These are phyloP conservation scores for Cyclotella distinguenda DNA, from an alignment of 108 stramenopile genomes.

Conservation along the genomic window DNA sequence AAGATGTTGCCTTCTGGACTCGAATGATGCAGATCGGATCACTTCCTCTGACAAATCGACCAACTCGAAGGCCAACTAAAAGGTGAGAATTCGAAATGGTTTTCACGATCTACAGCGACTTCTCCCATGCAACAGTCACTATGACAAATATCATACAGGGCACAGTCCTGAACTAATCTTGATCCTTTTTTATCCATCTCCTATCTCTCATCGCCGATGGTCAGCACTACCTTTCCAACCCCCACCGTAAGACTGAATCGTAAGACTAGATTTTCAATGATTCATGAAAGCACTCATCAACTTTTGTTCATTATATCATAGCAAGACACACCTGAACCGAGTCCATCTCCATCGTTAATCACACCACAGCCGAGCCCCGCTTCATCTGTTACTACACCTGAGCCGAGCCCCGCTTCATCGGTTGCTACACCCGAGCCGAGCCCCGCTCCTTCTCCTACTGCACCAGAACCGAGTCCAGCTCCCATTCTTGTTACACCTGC, in stretches of 20 bases:
- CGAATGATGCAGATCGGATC: slow-evolving; percentile 21
- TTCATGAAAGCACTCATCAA: too few relatives aligned
- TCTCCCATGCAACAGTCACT: too few relatives aligned
- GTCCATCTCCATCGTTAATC: background rate
- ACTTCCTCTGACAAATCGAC: background rate
- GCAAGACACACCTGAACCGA: background rate
- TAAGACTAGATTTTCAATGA: too few relatives aligned
- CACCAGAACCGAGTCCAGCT: slow-evolving; percentile 9
- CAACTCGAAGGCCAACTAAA: background rate
- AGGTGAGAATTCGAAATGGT: background rate
- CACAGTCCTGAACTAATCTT: too few relatives aligned
- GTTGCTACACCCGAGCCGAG: background rate
- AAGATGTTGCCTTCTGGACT: slow-evolving; percentile 35
- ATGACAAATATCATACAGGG: too few relatives aligned
- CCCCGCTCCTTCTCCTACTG: background rate
- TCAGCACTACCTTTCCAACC: too few relatives aligned
- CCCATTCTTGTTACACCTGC: slow-evolving; percentile 6
- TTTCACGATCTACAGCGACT: too few relatives aligned
- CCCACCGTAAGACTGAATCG: too few relatives aligned
- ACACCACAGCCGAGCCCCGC: background rate
- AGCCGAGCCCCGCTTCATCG: background rate
- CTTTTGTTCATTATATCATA: too few relatives aligned
- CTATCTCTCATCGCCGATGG: too few relatives aligned
- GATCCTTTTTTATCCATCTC: too few relatives aligned
- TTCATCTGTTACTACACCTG: background rate